Base-by-base conservation (phyloP, 169 alveolate species). In the Plasmodium sp. region DNA sequence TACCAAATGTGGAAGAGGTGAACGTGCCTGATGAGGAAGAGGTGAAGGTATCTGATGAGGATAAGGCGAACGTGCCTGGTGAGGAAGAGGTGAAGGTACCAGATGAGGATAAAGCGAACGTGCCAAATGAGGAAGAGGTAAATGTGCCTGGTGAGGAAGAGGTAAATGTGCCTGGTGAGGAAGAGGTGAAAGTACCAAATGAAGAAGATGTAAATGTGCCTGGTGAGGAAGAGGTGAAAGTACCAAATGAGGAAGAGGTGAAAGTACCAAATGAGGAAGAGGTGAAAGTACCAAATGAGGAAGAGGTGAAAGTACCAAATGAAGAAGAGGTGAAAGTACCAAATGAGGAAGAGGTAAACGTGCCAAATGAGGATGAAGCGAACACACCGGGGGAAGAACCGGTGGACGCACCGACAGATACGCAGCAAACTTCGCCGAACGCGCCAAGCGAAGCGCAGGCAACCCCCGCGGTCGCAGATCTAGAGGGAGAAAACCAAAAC, bases 401-500 rank as follows among this genome's bases (percentile, higher is more conserved):
- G n/a, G 0, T 67, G 6, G 10, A 67, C 36, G 36, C 3, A 9
- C 77, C 77, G 16, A 62, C 27, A 18, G 75, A 62, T 62, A 27
- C 27, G 34, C 75, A 62, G 34, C 14, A 18, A 58, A 22, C 9
- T 58, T n/a, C 7, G 14, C 74, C 74, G 33, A 58, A 62, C n/a
- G 77, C 77, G 31, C 77, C 77, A 67, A 67, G n/a, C 39, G 77
- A 67, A 9, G 77, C 9, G 39, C 77, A 67, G 33, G 9, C 33
- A 31, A 83, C 18, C 56, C 81, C 91, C 39, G 41, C 2, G 7
- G 36, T 10, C 39, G 56, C 48, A n/a, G 81, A 48, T 33, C 22
- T n/a, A 51, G 81, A 74, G 41, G 84, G 67, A 75, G 93, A 51
- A 54, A 85, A 77, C 22, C 72, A 74, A 77, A 86, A 86, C 71